phyloP scores from a whole-genome alignment of 306 rosid genomes.

The Vigna trinervia region DNA sequence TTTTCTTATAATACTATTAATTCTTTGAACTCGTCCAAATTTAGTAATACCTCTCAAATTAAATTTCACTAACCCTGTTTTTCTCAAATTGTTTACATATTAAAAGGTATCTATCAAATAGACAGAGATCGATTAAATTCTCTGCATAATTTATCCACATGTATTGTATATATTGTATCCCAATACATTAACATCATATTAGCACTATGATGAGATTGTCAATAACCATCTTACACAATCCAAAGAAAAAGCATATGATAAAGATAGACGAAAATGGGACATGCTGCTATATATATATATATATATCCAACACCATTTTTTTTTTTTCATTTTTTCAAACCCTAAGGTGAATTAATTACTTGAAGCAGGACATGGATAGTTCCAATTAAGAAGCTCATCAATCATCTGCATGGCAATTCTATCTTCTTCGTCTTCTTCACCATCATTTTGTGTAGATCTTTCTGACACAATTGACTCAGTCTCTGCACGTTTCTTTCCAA shows the following conservation, averaged over 20 bases:
- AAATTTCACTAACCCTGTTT: neutral
- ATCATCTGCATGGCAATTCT: slow-evolving; percentile 79
- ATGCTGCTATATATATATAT: neutral
- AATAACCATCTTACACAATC: neutral
- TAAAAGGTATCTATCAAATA: neutral
- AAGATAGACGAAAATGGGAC: slow-evolving; percentile 22
- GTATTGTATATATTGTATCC: neutral
- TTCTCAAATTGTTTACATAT: neutral
- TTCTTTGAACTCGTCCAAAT: too few species aligned
- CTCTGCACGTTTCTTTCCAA: slow-evolving; percentile 54
- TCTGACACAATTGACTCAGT: neutral
- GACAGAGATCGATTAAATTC: neutral
- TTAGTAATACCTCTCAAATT: neutral
- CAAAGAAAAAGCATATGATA: neutral
- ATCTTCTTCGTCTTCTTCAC: slow-evolving; percentile 62
- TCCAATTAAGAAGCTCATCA: slow-evolving; percentile 81
- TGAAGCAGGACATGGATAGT: slow-evolving; percentile 48
- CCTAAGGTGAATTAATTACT: slow-evolving; percentile 5
- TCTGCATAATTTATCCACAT: neutral
- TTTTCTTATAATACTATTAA: too few species aligned
- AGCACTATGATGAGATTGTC: neutral
- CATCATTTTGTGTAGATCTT: slow-evolving; percentile 4
- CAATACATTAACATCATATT: neutral
- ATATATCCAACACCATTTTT: neutral
- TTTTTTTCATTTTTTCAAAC: neutral